Base-by-base conservation (phyloP, 306 rosid species). In the Luffa acutangula region DNA sequence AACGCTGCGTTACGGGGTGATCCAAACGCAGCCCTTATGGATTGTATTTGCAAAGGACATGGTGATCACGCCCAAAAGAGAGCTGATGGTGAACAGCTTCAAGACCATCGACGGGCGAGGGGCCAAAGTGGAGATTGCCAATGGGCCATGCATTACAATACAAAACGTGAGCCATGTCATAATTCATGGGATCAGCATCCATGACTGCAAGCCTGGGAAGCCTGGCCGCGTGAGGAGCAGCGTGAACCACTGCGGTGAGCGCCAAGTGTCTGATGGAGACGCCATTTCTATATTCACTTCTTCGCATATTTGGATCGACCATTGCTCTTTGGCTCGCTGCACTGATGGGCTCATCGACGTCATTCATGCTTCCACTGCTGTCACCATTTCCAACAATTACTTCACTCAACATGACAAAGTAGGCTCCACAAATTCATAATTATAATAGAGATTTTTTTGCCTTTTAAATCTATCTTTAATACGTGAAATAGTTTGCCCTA, bases 31-130 rank as follows among this genome's bases (percentile, higher is more conserved):
- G 46, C 97, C 97, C 1, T 87, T 94, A 7, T 94, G 98, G 97
- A 87, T 94, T 21, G 72, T 80, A 20, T 94, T 94, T 17, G 81
- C 84, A 39, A 78, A 45, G 12, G 85, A 88, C 85, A 92, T 94
- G 98, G 86, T 82, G 2, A 86, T 94, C 36, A 84, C 9, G 3
- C 87, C 89, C 0, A 76, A 90, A 80, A 92, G 88, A 0, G 98
- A 92, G 90, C 92, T 94, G 10, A 87, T 94, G 25, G 60, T 94
- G 80, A 92, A 85, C 77, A 92, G 91, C 76, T 86, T 80, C 81
- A 94, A 94, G 83, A 94, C 95, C 76, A 91, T 94, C 45, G 98
- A 94, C 82, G 98, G 97, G 7, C 85, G 98, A 86, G 97, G 97
- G 4, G 97, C 85, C 4, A 86, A 83, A 0, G 97, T 94, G 54